Conservation (phyloP, 306 rosid genomes). For the Delonix regia region DNA sequence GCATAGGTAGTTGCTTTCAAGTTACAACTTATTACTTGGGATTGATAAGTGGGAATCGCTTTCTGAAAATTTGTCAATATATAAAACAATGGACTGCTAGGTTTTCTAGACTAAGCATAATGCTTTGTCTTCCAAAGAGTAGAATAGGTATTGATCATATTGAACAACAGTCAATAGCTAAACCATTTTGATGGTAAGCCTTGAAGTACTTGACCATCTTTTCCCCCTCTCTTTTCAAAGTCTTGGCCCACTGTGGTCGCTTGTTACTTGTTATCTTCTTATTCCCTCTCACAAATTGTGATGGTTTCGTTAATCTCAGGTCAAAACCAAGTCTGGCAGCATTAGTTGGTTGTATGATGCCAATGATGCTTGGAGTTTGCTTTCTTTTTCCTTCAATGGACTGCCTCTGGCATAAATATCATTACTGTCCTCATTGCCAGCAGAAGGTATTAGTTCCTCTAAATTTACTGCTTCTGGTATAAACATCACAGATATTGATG, state of each 20-base stretch:
- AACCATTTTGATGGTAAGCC: slow-evolving; percentile 1
- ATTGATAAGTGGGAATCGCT: not conserved
- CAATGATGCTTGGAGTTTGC: slow-evolving; percentile 82
- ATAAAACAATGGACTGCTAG: not conserved
- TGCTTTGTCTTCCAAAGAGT: not conserved
- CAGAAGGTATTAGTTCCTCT: slow-evolving; percentile 56
- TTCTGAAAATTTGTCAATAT: not conserved
- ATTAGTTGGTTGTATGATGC: slow-evolving; percentile 80
- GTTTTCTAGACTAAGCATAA: not conserved
- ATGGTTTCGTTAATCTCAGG: slow-evolving; percentile 38
- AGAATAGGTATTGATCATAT: not conserved
- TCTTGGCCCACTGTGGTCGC: not conserved
- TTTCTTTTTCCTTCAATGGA: slow-evolving; percentile 87
- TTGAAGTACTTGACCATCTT: not conserved
- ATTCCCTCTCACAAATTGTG: not conserved
- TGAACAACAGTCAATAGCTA: not conserved
- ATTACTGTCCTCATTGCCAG: slow-evolving; percentile 80
- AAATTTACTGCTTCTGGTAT: not conserved
- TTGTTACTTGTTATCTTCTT: not conserved
- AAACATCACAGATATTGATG: not conserved
- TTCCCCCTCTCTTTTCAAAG: not conserved
- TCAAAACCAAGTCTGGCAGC: slow-evolving; percentile 86
- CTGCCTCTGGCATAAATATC: slow-evolving; percentile 96
- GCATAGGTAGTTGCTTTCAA: not conserved
- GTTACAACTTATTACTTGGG: not conserved